Evolutionary conservation across 1,284 basidiomycete species (phyloP).

Genomic region (Coriolopsis trogii): DNA sequence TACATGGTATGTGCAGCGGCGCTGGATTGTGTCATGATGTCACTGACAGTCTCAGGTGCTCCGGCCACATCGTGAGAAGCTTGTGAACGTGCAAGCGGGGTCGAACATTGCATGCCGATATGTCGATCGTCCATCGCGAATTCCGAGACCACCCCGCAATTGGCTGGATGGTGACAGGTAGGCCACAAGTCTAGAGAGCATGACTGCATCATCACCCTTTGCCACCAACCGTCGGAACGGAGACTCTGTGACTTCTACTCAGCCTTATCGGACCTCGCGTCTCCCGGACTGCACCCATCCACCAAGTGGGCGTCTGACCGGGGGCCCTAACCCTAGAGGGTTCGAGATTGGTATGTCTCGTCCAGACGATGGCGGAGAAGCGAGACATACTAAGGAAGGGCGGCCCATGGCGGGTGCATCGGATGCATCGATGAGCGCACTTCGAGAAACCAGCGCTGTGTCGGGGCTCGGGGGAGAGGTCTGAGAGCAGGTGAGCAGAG

Average conservation of each 20-base stretch:
- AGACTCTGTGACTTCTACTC: conserved; percentile 1
- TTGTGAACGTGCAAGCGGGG: too few species aligned
- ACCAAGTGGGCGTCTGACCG: conserved; percentile 6
- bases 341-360: conserved; percentile 20
- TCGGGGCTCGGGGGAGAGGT: conserved; percentile 3
- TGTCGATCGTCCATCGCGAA: neutral
- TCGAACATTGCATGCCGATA: too few species aligned
- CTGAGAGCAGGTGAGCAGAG: conserved; percentile 22
- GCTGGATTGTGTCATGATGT: too few species aligned
- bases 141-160: neutral
- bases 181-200: neutral
- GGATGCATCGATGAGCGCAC: conserved; percentile 19
- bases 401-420: conserved; percentile 14
- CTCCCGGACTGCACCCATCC: conserved; percentile 17
- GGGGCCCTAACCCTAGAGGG: conserved; percentile 18
- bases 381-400: conserved; percentile 14
- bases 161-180: neutral
- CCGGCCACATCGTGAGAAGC: too few species aligned
- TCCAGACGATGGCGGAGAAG: conserved; percentile 5
- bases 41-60: too few species aligned
- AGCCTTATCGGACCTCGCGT: conserved; percentile 17
- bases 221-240: conserved; percentile 5
- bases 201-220: neutral
- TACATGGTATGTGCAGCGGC: too few species aligned
- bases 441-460: neutral